Evolutionary conservation across 345 rosid species (phyloP).

Genomic region (Dovyalis caffra): DNA sequence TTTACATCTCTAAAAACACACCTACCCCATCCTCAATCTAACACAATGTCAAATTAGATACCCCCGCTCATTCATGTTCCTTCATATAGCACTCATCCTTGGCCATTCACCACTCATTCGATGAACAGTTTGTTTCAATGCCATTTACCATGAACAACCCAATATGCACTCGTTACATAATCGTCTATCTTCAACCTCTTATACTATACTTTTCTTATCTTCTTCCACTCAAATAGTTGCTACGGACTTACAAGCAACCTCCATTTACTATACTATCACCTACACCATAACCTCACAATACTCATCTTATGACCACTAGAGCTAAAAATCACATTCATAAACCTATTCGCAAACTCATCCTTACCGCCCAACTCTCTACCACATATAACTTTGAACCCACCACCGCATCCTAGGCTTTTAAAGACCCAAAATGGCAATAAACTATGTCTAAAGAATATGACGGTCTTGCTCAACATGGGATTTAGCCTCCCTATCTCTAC

Average conservation of each 20-base stretch:
- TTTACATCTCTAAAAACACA: no score
- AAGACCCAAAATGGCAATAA: not conserved
- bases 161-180: no score
- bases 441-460: not conserved
- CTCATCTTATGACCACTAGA: not conserved
- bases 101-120: no score
- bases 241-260: not conserved
- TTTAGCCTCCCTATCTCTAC: not conserved
- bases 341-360: not conserved
- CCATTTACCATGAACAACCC: no score
- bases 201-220: no score
- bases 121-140: no score
- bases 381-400: not conserved
- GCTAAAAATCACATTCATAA: not conserved
- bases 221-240: no score
- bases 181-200: no score
- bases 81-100: no score
- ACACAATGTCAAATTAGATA: no score
- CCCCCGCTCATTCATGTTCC: no score
- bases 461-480: not conserved
- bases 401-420: not conserved
- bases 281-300: not conserved
- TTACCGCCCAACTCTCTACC: not conserved
- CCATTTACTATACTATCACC: not conserved
- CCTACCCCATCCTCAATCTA: no score